Conservation (phyloP, 2,329 filamentous ascomycete genomes). For the Venturia carpophila region DNA sequence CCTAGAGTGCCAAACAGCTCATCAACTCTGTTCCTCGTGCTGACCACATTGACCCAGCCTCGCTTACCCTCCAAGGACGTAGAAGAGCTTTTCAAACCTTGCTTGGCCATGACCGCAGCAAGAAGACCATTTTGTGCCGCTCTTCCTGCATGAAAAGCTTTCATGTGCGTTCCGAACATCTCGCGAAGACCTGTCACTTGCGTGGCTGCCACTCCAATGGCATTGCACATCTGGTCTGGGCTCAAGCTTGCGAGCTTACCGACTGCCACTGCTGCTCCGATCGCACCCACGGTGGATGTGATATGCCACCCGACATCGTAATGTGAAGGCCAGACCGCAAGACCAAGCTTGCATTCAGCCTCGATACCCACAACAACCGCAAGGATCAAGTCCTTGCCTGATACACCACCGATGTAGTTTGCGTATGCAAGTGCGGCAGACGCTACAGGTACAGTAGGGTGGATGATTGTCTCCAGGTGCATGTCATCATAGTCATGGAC, state of each 20-base stretch:
- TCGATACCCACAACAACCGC: constrained; percentile 47
- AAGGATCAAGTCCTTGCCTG: constrained; percentile 42
- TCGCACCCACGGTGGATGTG: constrained; percentile 44
- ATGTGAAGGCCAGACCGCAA: constrained; percentile 47
- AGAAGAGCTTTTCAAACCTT: constrained; percentile 43
- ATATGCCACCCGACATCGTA: constrained; percentile 53
- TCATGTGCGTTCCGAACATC: constrained; percentile 50
- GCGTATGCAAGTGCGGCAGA: constrained; percentile 43
- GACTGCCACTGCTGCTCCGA: constrained; percentile 47
- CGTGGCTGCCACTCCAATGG: constrained; percentile 46
- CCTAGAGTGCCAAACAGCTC: constrained; percentile 33
- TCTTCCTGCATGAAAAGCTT: constrained; percentile 48
- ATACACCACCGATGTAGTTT: constrained; percentile 35
- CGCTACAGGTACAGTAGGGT: constrained; percentile 46
- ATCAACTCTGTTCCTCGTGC: constrained; percentile 35
- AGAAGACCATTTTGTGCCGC: constrained; percentile 47
- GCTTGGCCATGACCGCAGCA: constrained; percentile 38
- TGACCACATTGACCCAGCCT: constrained; percentile 48
- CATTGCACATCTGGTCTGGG: constrained; percentile 38
- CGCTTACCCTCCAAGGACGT: constrained; percentile 45
- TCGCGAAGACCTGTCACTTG: constrained; percentile 48
- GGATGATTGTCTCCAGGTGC: constrained; percentile 49
- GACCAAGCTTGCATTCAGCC: constrained; percentile 44
- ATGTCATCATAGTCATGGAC: constrained; percentile 52
- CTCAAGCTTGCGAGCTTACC: constrained; percentile 40